Base-by-base conservation (phyloP, 2,329 filamentous ascomycete species). In the Fusarium chuoi region DNA sequence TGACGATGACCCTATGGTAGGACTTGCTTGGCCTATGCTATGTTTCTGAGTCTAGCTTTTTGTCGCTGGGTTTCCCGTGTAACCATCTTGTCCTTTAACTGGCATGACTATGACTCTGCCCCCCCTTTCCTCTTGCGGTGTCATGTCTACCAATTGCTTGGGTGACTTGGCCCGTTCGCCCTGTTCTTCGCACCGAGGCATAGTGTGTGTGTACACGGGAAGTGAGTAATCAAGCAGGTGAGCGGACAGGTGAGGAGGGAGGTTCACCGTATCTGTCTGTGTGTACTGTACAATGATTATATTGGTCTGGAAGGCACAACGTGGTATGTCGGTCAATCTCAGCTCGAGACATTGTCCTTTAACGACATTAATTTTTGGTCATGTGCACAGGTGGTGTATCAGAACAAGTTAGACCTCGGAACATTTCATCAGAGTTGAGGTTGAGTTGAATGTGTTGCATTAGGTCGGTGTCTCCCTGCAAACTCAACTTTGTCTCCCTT, bases 271-370 rank as follows among this genome's bases (percentile, higher is more conserved):
- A 67, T 64, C 57, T 73, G 72, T 65, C 54, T 74, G 58, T 63
- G 52, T 70, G 58, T 48, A 30, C 20, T 22, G 45, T 51, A 33
- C 74, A 71, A 62, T 65, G 73, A 61, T 61, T 67, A 65, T 46
- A 30, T 26, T 70, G 65, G 48, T n/a, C 44, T 60, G 57, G 35
- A 61, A 41, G 48, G 38, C 28, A 56, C 51, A 44, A 42, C 48
- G 38, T 55, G 75, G 70, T 72, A 75, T 77, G 75, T 68, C 60
- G 72, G 75, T 68, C 72, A 77, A 75, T 70, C 51, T 70, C 67
- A 65, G 30, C 58, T 69, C 45, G 46, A 70, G 65, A 70, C 67
- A 70, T 54, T 48, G 30, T 72, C 68, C 64, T 63, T 48, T 70
- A 70, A 68, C 65, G 65, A 68, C 65, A 70, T 68, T 68, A 64